Percentiles rank a stretch among this genome's conserved stretches.
Conservation (phyloP, 148 eudicot genomes). For the Nepenthes mirabilis region DNA sequence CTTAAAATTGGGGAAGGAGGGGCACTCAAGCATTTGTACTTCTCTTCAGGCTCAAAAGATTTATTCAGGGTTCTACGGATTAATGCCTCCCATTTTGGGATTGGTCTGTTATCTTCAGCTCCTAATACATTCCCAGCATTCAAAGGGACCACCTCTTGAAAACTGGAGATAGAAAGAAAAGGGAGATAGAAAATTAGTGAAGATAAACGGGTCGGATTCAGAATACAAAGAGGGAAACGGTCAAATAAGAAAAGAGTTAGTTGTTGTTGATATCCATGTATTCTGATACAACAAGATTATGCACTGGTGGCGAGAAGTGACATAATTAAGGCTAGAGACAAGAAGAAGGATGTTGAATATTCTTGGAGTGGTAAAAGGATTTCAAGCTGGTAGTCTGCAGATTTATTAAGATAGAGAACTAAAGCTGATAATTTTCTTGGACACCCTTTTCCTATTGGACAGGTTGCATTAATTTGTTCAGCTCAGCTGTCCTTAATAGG, state of each 20-base stretch:
- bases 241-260: not conserved
- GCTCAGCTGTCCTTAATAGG: no score
- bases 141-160: slow-evolving; percentile 91
- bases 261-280: no score
- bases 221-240: not conserved
- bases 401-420: no score
- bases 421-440: no score
- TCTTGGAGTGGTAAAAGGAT: no score
- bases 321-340: no score
- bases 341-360: not conserved
- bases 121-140: slow-evolving; percentile 83
- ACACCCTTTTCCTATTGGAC: no score
- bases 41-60: slow-evolving; percentile 27
- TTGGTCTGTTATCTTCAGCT: slow-evolving; percentile 68
- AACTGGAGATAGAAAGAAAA: slow-evolving; percentile 27
- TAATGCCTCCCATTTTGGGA: slow-evolving; percentile 63
- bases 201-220: not conserved
- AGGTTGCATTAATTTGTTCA: no score
- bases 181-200: not conserved
- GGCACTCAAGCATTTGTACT: slow-evolving; percentile 59
- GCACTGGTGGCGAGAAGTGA: no score
- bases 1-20: slow-evolving; percentile 61
- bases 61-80: slow-evolving; percentile 65
- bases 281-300: no score
- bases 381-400: no score